Evolutionary conservation across 176 grass and related monocot genomes (phyloP), one percentile per base, ranked within the genome.

Genomic region (Ensete ventricosum): DNA sequence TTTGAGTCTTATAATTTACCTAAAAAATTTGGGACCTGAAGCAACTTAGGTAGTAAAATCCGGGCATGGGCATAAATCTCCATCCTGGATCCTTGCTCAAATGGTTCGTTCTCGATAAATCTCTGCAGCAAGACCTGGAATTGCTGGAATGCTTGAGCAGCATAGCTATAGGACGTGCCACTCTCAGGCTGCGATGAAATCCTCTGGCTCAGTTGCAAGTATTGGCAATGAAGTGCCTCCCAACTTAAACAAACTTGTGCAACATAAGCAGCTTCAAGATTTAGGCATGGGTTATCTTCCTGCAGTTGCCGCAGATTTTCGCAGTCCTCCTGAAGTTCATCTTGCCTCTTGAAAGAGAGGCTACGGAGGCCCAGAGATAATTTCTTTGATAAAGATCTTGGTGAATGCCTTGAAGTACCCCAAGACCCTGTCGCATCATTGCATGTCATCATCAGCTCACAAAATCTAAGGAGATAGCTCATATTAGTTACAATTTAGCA

Each of bases 11-110:
- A n/a, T 2, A 1, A 69, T 72, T 83, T 86, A 97, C 94, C 94
- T 93, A 93, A 85, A 90, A 93, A 88, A 78, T 74, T 97, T 43
- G 94, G 94, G 50, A 97, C 94, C 73, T 97, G 94, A 55, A 97
- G 90, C 81, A 97, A 85, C 73, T 89, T 97, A 21, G 90, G 88
- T 25, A 93, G 74, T 43, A 81, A 83, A 76, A 85, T 86, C 5
- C 90, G 76, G 11, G 87, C 80, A 22, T 74, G 83, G 62, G 81
- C 71, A 85, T 93, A 97, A 81, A 78, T 82, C 75, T 97, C 82
- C 20, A 93, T 66, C 21, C 90, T 80, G 23, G 84, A 89, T 80
- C 94, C 94, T 52, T 88, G 83, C 81, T 93, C 90, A 78, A 97
- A 97, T 55, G 90, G 88, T 51, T 97, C 94, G 52, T 89, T 91